Base-by-base conservation (phyloP, 148 eudicot genomes). In the Camellia lanceoleosa region DNA sequence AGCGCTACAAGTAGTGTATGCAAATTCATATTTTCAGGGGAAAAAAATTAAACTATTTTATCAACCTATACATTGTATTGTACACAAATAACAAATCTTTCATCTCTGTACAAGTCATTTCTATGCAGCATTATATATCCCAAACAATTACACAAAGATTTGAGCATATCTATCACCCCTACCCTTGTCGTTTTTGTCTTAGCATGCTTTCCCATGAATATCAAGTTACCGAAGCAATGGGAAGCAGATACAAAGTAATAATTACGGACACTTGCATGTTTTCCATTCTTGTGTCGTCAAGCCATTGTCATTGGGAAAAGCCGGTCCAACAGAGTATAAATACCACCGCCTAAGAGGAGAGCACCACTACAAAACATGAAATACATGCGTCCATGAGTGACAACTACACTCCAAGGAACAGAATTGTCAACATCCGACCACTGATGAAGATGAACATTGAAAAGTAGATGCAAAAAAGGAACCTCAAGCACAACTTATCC, bases 301-400 rank as follows among this genome's bases (percentile, higher is more conserved):
- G 80, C 86, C 98, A 94, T 94, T 5, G 97, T 82, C 49, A 82
- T 74, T 2, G 98, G 98, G 85, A 91, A 89, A 60, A 86, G 78
- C 84, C 88, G 86, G 75, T 95, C 98, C 86, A 95, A 80, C 76
- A 95, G 59, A 16, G 95, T 93, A 82, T 93, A 95, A 19, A 95
- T 65, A 20, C 98, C 98, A 49, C 98, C 98, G 54, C 98, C 96
- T 65, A 95, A 83, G 55, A 95, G 96, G 56, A 95, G 95, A 46
- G 97, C 94, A 7, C 98, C 98, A 64, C 98, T 95, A 92, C 85
- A 80, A 70, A 56, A 61, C 18, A 71, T 71, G 65, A 75, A 49
- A 30, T 52, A 69, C 73, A 16, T 78, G n/a, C 41, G 16, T 54
- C 38, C 38, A 19, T 80, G 52, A 61, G 60, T 16, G 30, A 60